These are phyloP conservation scores for Mycosarcoma maydis DNA, from an alignment of 1,284 basidiomycete genomes.

Conservation along the genomic window DNA sequence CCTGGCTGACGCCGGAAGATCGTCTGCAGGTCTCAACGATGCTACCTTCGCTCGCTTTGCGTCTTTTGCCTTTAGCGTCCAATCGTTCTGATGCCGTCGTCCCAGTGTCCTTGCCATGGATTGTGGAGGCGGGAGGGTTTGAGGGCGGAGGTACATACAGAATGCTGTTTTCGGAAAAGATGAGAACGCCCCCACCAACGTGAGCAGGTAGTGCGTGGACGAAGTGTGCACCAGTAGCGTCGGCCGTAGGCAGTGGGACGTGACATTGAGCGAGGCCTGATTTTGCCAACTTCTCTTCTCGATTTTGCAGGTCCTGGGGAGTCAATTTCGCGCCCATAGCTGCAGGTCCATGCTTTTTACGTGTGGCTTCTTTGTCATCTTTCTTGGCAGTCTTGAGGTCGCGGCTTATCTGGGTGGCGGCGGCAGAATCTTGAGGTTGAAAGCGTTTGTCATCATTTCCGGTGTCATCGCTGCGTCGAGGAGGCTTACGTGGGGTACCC, in stretches of 20 bases:
- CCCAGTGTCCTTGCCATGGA: neutral
- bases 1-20: constrained; percentile 12
- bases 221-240: constrained; percentile 57
- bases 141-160: constrained; percentile 54
- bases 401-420: constrained; percentile 23
- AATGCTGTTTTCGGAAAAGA: constrained; percentile 59
- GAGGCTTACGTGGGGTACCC: constrained; percentile 46
- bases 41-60: constrained; percentile 47
- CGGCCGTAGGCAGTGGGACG: constrained; percentile 57
- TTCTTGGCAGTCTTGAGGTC: constrained; percentile 15
- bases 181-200: constrained; percentile 59
- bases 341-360: constrained; percentile 49
- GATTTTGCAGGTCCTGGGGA: constrained; percentile 21
- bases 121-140: constrained; percentile 5
- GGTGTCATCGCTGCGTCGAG: constrained; percentile 17
- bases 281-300: constrained; percentile 50
- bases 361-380: constrained; percentile 19
- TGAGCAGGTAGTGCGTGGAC: constrained; percentile 49
- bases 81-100: constrained; percentile 3
- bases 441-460: constrained; percentile 13
- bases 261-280: constrained; percentile 52
- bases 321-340: constrained; percentile 44
- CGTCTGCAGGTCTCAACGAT: constrained; percentile 16
- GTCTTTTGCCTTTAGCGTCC: constrained; percentile 42
- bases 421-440: constrained; percentile 18